These are phyloP conservation scores for Ganoderma meredithae DNA, from an alignment of 1,284 basidiomycete species.

Conservation along the genomic window DNA sequence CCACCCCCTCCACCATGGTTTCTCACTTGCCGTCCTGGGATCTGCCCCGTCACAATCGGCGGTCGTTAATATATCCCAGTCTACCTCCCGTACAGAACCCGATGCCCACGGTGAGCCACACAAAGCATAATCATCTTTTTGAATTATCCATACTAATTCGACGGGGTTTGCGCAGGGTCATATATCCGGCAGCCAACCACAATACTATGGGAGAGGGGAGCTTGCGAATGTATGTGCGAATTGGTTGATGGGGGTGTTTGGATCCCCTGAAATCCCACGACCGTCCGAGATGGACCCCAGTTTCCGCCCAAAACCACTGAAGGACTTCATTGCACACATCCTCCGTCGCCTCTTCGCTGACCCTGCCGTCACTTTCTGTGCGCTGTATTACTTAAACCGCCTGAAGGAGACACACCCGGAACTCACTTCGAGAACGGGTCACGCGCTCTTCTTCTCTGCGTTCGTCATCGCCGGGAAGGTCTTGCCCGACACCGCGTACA, in stretches of 20 bases:
- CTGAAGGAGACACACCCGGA: not conserved
- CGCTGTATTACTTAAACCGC: not conserved
- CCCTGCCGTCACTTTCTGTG: not conserved
- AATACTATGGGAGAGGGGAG: not conserved
- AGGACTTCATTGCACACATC: slow-evolving; percentile 4
- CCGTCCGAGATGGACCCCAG: not conserved
- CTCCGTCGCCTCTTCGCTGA: not conserved
- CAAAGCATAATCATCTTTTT: not conserved
- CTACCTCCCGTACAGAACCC: not conserved
- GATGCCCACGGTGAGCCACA: not conserved
- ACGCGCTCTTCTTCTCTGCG: slow-evolving; percentile 3
- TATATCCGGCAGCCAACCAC: not conserved
- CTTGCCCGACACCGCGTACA: not conserved
- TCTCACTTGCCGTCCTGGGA: not conserved
- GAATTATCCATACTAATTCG: not conserved
- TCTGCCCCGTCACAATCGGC: not conserved
- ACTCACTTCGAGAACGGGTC: not conserved
- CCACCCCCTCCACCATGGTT: not conserved
- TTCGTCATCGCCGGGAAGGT: not conserved
- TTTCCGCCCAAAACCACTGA: slow-evolving; percentile 6
- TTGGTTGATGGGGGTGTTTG: not conserved
- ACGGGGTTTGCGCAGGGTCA: not conserved
- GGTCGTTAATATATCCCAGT: not conserved
- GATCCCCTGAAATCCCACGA: not conserved
- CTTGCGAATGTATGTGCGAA: not conserved